Percentiles rank a stretch among this genome's conserved stretches.
These are phyloP conservation scores for Hypholoma fasciculare DNA, from an alignment of 768 basidiomycete genomes.

Conservation along the genomic window DNA sequence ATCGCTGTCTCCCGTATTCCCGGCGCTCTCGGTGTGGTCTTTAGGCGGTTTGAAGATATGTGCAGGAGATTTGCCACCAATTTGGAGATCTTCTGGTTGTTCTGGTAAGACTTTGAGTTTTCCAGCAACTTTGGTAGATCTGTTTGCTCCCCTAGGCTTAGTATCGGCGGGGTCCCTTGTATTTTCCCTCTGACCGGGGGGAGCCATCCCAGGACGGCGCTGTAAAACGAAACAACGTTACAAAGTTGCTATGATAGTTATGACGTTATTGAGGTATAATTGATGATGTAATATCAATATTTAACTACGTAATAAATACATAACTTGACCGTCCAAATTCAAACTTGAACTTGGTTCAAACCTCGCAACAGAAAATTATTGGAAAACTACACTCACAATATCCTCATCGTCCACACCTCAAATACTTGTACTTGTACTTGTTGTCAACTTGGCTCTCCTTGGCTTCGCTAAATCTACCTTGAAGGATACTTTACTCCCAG, in stretches of 20 bases:
- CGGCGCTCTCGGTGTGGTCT: constrained; percentile 45
- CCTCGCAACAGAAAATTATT: no score
- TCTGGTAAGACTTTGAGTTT: constrained; percentile 90
- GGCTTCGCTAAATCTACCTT: no score
- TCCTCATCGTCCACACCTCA: no score
- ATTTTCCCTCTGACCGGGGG: constrained; percentile 19
- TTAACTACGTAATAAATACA: no score
- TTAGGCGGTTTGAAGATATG: constrained; percentile 28
- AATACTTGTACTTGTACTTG: no score
- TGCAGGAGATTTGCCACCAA: constrained; percentile 23
- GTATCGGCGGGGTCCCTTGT: constrained; percentile 32
- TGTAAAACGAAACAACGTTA: not conserved
- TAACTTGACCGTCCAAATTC: no score
- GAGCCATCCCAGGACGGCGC: constrained; percentile 12
- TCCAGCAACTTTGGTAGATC: constrained; percentile 79
- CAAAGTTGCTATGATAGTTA: not conserved
- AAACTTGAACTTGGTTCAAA: no score
- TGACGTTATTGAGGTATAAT: not conserved
- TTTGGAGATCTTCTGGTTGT: constrained; percentile 61
- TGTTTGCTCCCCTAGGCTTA: constrained; percentile 71
- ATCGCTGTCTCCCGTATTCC: constrained; percentile 62
- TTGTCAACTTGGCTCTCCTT: no score
- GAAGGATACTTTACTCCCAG: no score
- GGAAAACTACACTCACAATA: no score
- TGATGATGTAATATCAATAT: no score